Base-by-base conservation (phyloP, 805 yeast species). In the Danielia oregonensis region DNA sequence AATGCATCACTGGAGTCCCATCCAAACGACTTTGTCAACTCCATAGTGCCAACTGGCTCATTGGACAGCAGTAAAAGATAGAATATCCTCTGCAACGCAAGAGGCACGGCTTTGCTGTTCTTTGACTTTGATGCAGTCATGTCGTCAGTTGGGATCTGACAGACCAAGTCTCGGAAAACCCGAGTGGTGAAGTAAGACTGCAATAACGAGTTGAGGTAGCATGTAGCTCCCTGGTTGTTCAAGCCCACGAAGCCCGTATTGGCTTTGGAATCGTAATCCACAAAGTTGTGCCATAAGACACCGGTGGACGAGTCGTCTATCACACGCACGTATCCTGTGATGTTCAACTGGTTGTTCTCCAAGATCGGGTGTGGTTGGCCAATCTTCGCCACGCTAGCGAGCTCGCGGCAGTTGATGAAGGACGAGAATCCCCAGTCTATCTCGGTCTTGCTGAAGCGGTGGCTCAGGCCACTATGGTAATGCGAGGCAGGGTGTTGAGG, bases 1-100 rank as follows among this genome's bases (percentile, higher is more conserved):
- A 93, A 93, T 0, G 97, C 95, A 48, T 93, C 98, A 5, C 82
- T 81, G 7, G 86, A 74, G 55, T 88, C 96, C 99, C 99, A 93
- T 6, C 99, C 98, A 69, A 93, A 93, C 0, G 97, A 82, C 39
- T 78, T 76, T 0, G 98, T 93, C 34, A 93, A 69, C 53, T 86
- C 96, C 42, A 76, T 57, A 0, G 99, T 93, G 39, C 86, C 91
- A 4, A 91, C 77, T 0, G 97, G 85, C 14, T 76, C 77, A 8
- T 71, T 64, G 0, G 95, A 82, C 3, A 81, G 79, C 47, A 82
- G 81, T 43, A 93, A 67, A 42, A 76, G 76, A 54, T 87, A 91
- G 51, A 93, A 93, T 17, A 89, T 74, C 42, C 95, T 74, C 57
- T 93, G 99, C 29, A 93, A 65, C 0, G 97, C 91, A 19, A 84